A percentile compares a stretch with the other conserved stretches of the same genome.
phyloP scores from a whole-genome alignment of 2,329 filamentous ascomycete species.

The Sporothrix mexicana region DNA sequence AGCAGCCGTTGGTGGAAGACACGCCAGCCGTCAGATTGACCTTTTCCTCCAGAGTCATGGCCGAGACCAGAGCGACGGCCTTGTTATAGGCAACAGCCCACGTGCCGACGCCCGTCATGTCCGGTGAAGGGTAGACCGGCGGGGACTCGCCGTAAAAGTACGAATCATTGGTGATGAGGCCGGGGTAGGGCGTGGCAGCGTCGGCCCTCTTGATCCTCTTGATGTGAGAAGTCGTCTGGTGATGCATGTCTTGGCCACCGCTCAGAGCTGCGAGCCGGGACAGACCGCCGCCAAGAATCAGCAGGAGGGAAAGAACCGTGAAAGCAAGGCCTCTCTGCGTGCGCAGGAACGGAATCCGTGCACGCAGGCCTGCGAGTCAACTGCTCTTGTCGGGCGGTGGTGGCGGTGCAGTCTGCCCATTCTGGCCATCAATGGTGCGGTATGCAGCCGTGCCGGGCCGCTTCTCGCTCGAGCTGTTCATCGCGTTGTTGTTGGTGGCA shows the following conservation, averaged over 20 bases:
- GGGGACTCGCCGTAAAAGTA: constrained; percentile 59
- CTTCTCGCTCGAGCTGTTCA: not conserved
- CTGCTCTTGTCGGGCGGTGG: constrained; percentile 31
- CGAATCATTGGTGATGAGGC: constrained; percentile 49
- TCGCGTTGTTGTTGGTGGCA: not conserved
- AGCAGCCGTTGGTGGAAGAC: constrained; percentile 58
- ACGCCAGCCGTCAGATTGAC: constrained; percentile 77
- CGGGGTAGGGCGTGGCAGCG: not conserved
- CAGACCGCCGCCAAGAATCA: constrained; percentile 47
- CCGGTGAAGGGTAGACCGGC: constrained; percentile 58
- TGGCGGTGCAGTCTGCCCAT: not conserved
- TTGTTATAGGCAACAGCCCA: constrained; percentile 72
- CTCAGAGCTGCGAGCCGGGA: constrained; percentile 46
- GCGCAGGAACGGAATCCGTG: constrained; percentile 42
- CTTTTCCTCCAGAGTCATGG: constrained; percentile 77
- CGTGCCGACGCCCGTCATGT: constrained; percentile 63
- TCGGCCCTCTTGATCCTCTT: not conserved
- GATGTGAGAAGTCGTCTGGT: not conserved
- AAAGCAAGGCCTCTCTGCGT: constrained; percentile 44
- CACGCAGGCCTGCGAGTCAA: constrained; percentile 42
- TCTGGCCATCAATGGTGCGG: not conserved
- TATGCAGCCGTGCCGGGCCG: not conserved
- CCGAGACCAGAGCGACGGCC: constrained; percentile 69
- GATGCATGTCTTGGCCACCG: not conserved
- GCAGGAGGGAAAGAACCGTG: constrained; percentile 40